Evolutionary conservation across 1,284 basidiomycete genomes (phyloP).

Genomic region (Microbotryum saponariae): DNA sequence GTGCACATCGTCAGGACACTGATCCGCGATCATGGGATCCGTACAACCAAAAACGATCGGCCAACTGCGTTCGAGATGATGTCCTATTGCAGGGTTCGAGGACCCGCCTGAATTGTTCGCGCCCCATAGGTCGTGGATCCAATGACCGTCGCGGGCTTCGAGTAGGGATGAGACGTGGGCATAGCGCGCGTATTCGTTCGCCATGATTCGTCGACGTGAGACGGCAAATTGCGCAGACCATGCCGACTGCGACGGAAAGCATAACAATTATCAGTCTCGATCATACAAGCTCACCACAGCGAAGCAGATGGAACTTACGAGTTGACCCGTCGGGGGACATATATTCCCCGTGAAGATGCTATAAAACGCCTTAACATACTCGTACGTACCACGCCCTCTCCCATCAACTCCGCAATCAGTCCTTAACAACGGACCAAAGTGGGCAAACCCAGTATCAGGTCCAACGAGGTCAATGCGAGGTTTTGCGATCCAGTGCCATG

Average conservation of each 20-base stretch:
- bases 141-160: slow-evolving; percentile 24
- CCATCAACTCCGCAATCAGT: slow-evolving; percentile 1
- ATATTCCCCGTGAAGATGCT: slow-evolving; percentile 27
- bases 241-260: slow-evolving; percentile 1
- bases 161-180: slow-evolving; percentile 20
- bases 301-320: slow-evolving; percentile 8
- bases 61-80: slow-evolving; percentile 35
- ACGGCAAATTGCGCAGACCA: slow-evolving; percentile 32
- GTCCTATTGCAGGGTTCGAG: slow-evolving; percentile 34
- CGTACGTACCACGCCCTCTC: neutral
- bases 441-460: slow-evolving; percentile 36
- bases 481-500: slow-evolving; percentile 40
- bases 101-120: slow-evolving; percentile 33
- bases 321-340: slow-evolving; percentile 29
- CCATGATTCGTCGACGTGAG: slow-evolving; percentile 31
- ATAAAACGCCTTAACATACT: slow-evolving; percentile 25
- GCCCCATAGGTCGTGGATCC: slow-evolving; percentile 35
- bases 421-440: slow-evolving; percentile 28
- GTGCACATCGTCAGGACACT: slow-evolving; percentile 26
- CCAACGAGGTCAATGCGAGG: slow-evolving; percentile 36
- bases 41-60: slow-evolving; percentile 32
- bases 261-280: neutral
- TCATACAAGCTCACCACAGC: neutral
- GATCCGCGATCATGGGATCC: slow-evolving; percentile 25
- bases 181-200: slow-evolving; percentile 33